Evolutionary conservation across 495 filamentous ascomycete genomes (phyloP).

Genomic region (Penicillium nucicola): DNA sequence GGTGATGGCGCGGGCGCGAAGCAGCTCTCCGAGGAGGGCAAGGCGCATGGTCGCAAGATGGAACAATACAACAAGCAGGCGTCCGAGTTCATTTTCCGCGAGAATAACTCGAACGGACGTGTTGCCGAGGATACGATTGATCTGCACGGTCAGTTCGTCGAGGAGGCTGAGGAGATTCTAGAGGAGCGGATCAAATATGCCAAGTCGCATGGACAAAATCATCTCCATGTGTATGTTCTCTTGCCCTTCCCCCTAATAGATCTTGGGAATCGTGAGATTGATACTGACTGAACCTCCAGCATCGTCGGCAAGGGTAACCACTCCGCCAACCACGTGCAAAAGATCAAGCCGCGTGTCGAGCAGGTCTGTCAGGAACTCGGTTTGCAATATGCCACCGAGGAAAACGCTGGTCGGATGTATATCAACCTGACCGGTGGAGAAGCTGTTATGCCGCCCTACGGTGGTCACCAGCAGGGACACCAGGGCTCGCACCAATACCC

Average conservation of each 20-base stretch:
- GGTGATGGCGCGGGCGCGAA: slow-evolving; percentile 81
- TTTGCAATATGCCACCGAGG: slow-evolving; percentile 76
- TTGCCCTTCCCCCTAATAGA: background rate
- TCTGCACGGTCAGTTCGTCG: slow-evolving; percentile 88
- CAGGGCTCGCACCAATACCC: slow-evolving; percentile 15
- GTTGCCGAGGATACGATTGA: slow-evolving; percentile 83
- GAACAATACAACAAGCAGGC: slow-evolving; percentile 84
- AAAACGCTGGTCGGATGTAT: slow-evolving; percentile 83
- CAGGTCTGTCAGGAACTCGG: slow-evolving; percentile 78
- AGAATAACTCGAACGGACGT: slow-evolving; percentile 75
- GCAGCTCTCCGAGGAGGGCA: slow-evolving; percentile 77
- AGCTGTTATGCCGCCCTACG: slow-evolving; percentile 51
- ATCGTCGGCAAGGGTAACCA: slow-evolving; percentile 97
- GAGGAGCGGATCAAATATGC: slow-evolving; percentile 77
- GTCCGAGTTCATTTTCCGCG: slow-evolving; percentile 88
- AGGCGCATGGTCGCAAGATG: slow-evolving; percentile 73
- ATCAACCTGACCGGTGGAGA: slow-evolving; percentile 62
- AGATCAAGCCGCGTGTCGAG: slow-evolving; percentile 89
- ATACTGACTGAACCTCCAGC: slow-evolving; percentile 23
- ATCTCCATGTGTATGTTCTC: slow-evolving; percentile 65
- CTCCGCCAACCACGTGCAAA: slow-evolving; percentile 71
- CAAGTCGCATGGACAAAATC: slow-evolving; percentile 63
- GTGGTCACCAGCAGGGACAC: slow-evolving; percentile 27
- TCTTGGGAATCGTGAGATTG: background rate
- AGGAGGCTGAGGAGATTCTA: slow-evolving; percentile 89